Evolutionary conservation across 441 rosid species (phyloP), one percentile per base, ranked within the genome.

Genomic region (Manihot esculenta): DNA sequence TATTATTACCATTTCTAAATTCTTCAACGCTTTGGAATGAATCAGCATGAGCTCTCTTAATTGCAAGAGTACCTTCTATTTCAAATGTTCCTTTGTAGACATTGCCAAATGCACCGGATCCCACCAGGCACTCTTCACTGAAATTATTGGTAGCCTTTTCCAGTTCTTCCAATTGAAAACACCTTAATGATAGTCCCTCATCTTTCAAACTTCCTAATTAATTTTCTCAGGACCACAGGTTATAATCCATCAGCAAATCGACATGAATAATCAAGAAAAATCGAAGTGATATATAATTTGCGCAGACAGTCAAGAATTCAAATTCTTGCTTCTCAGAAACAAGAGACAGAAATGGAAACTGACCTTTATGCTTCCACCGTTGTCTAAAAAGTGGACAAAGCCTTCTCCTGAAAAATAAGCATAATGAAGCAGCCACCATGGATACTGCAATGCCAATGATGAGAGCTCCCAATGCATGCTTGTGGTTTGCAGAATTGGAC

Each of bases 21-120:
- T 89, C 92, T 65, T 83, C 84, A n/a, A 67, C n/a, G 66, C 78
- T 87, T 51, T 83, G 89, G 79, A 75, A 82, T 3, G 90, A 85
- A 41, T 74, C 80, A 20, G 82, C 79, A 27, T 74, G 92, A 41
- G 88, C 84, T 75, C 66, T 85, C 84, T 87, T 89, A 72, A 87
- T 85, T 27, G 91, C 94, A 47, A 87, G 76, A 5, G 62, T 77
- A 30, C 80, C 85, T 51, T 82, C 82, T 3, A 7, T 64, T 8
- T 76, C 83, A 50, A 85, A 85, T 15, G 51, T 73, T 30, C 89
- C 94, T 66, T 74, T 81, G 63, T 85, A 87, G 3, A 85, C 89
- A 68, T 83, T 84, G 0, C 87, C 88, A 56, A 81, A 89, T 48
- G 81, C 90, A 24, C 92, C 90, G 10, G 74, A 80, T 17, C 94